Base-by-base conservation (phyloP, 371 early-diverging fungal species). In the Lichtheimia hyalospora region DNA sequence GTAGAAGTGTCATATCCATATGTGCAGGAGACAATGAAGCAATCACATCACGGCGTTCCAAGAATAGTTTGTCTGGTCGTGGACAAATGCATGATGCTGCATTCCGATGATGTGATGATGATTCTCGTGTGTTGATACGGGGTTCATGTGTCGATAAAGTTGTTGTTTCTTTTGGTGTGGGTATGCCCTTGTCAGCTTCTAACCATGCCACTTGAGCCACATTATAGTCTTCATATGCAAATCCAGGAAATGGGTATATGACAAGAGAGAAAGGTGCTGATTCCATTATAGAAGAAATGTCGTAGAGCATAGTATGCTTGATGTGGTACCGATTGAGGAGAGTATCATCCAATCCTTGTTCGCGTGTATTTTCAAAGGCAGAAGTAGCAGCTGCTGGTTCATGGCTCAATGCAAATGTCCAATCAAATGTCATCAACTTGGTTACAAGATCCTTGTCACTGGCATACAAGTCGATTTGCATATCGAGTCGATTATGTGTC, bases 401-500 rank as follows among this genome's bases (percentile, higher is more conserved):
- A 55, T 52, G 54, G 6, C 84, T 88, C 28, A 87, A 73, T 7
- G 75, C 69, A 60, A 85, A 82, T n/a, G 89, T 82, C 13, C 78
- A 74, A 68, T 92, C 91, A 68, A 89, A 92, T 0, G 91, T 86
- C 20, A 86, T 77, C 1, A 92, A 62, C 15, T 81, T 80, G 1
- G 86, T 84, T 14, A 90, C 54, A 1, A 87, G 69, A 14, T 68
- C 66, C 23, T 77, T 74, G 54, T 92, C 90, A 7, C 41, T 48
- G 0, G 28, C 28, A 54, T 40, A 54, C 7, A 49, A 25, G n/a
- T 55, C 28, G 10, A 23, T 20, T 14, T 27, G 25, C 24, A 41
- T 10, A 7, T 48, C 20, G 23, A 41, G 39, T 20, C 44, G 49
- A n/a, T 64, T 61, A 20, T 28, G 24, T 12, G 64, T 61, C 5